These are phyloP conservation scores for Oryza rufipogon DNA, from an alignment of 176 grass and related monocot species.

Conservation along the genomic window DNA sequence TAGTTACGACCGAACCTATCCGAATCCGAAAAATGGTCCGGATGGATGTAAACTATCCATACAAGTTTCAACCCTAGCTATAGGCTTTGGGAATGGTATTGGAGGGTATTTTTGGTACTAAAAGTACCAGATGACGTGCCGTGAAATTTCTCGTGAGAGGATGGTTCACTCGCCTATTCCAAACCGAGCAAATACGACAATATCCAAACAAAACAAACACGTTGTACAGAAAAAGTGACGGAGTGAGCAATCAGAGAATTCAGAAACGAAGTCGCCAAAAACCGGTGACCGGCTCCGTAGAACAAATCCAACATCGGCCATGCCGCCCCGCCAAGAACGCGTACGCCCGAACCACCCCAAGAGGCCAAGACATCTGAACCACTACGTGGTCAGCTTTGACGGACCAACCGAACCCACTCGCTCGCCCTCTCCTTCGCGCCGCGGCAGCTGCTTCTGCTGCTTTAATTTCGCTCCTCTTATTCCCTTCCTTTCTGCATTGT, in stretches of 20 bases:
- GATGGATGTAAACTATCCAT: too few relatives aligned
- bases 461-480: background rate
- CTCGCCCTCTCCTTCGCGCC: background rate
- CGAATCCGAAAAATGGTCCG: too few relatives aligned
- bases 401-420: background rate
- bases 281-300: background rate
- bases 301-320: background rate
- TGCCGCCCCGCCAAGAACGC: background rate
- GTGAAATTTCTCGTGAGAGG: too few relatives aligned
- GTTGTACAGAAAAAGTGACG: background rate
- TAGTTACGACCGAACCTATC: too few relatives aligned
- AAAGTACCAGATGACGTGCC: too few relatives aligned
- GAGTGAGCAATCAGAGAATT: background rate
- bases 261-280: background rate
- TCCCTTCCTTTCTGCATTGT: background rate
- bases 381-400: background rate
- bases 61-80: too few relatives aligned
- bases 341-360: background rate
- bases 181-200: background rate
- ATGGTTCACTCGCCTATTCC: background rate
- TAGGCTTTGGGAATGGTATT: too few relatives aligned
- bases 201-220: background rate
- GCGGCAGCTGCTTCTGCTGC: too few relatives aligned
- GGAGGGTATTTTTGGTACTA: too few relatives aligned
- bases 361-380: background rate